Evolutionary conservation across 1,139 yeast genomes (phyloP), one percentile per base, ranked within the genome.

Genomic region (Diutina rugosa): DNA sequence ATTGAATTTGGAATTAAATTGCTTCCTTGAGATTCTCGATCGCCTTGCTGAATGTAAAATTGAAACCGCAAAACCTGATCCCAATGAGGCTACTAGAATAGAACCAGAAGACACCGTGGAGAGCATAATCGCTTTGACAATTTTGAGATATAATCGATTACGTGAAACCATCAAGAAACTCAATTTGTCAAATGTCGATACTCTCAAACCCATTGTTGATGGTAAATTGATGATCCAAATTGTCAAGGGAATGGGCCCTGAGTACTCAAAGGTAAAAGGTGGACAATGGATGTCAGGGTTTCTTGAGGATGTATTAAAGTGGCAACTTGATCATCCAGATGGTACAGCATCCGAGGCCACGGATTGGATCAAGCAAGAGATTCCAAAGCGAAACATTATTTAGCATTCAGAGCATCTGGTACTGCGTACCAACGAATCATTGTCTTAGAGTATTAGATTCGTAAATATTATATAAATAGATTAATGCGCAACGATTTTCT

Each of bases 281-380:
- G 98, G 98, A 0, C 90, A 91, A 4, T 90, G 97, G 96, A 75
- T 90, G 77, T 75, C 81, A 8, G 69, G 70, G 35, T 70, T 84
- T 10, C 78, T 81, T 58, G 81, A 80, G 14, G 69, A 76, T 52
- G 76, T 88, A 8, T 67, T 89, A 52, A 69, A 74, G 14, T 86
- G 91, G 88, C 97, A 90, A 68, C 72, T 90, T 58, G 90, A 86
- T 60, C 69, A 88, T 62, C 95, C 95, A 0, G 64, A 63, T 0
- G 76, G 77, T 8, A 66, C 78, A 0, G 72, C 71, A 56, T 81
- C 78, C 0, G 84, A 85, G 46, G 79, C 90, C 65, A 62, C 83
- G 49, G 74, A 70, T 18, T 77, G 72, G 49, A 14, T 38, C 21
- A 35, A 21, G 7, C 29, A n/a, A 26, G 54, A 51, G 45, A 51